Percentiles rank a stretch among this genome's conserved stretches.
phyloP scores from a whole-genome alignment of 257 asterid genomes.

The Solanum rostratum region DNA sequence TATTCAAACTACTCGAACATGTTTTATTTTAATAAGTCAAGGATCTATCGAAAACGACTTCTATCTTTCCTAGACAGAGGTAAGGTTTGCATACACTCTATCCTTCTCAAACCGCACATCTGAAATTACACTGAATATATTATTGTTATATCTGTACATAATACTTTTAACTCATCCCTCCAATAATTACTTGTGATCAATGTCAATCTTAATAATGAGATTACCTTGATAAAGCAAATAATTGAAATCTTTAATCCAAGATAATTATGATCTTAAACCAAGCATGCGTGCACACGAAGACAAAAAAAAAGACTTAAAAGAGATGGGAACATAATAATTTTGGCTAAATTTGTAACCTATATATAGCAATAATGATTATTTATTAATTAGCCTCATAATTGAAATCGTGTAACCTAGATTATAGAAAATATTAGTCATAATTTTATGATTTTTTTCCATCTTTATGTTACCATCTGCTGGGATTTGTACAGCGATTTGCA shows the following conservation, averaged over 20 bases:
- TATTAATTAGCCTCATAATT: slow-evolving; percentile 7
- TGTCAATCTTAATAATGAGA: not conserved
- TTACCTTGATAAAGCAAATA: not conserved
- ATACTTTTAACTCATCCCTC: not conserved
- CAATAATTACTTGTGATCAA: not conserved
- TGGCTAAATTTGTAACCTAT: slow-evolving; percentile 8
- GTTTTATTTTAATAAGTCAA: not conserved
- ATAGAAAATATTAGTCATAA: not conserved
- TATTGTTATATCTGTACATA: not conserved
- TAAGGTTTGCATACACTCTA: not conserved
- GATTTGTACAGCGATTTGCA: not conserved
- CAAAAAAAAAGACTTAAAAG: not conserved
- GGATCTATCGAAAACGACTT: not conserved
- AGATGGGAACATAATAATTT: slow-evolving; percentile 9
- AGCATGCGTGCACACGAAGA: slow-evolving; percentile 9
- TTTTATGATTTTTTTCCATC: not conserved
- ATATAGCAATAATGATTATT: not conserved
- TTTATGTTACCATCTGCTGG: not conserved
- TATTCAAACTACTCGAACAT: not conserved
- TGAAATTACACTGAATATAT: not conserved
- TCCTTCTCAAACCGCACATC: rapidly evolving
- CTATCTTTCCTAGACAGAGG: rapidly evolving
- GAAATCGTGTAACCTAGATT: not conserved
- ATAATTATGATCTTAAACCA: slow-evolving; percentile 6
- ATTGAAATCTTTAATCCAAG: not conserved